Percentiles rank a stretch among this genome's conserved stretches.
Evolutionary conservation across 306 rosid species (phyloP).

Genomic region (Medicago arabica): DNA sequence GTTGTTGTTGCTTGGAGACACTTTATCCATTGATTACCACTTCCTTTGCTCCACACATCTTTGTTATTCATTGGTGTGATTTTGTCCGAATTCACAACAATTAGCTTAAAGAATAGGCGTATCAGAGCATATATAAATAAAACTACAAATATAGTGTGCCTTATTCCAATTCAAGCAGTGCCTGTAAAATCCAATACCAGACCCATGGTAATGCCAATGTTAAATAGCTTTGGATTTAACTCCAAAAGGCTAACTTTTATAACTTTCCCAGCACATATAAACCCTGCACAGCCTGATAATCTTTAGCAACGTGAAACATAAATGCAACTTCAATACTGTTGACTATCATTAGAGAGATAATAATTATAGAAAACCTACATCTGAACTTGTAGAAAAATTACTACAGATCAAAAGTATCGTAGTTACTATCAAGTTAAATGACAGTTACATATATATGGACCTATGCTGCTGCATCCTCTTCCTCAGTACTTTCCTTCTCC

Average conservation of each 20-base stretch:
- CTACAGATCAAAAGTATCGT: background rate
- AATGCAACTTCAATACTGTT: background rate
- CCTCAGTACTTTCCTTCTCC: slow-evolving; percentile 40
- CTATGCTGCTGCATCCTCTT: slow-evolving; percentile 50
- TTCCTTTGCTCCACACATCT: no score
- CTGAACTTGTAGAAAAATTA: slow-evolving; percentile 11
- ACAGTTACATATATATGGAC: slow-evolving; percentile 31
- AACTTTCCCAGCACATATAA: background rate
- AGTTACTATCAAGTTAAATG: slow-evolving; percentile 28
- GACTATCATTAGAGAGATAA: background rate
- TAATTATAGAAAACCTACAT: slow-evolving; percentile 8
- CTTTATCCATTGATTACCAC: no score
- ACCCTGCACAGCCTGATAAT: background rate
- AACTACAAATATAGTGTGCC: no score
- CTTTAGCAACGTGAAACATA: background rate
- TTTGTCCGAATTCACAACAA: no score
- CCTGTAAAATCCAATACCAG: no score
- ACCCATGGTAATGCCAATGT: no score
- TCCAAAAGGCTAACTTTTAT: no score
- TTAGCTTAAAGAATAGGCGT: no score
- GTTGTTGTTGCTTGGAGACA: no score
- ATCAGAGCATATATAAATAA: no score
- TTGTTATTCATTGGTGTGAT: no score
- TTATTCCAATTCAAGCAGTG: background rate
- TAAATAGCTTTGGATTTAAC: no score